Evolutionary conservation across 768 basidiomycete species (phyloP).

Genomic region (Panaeolus papilionaceus): DNA sequence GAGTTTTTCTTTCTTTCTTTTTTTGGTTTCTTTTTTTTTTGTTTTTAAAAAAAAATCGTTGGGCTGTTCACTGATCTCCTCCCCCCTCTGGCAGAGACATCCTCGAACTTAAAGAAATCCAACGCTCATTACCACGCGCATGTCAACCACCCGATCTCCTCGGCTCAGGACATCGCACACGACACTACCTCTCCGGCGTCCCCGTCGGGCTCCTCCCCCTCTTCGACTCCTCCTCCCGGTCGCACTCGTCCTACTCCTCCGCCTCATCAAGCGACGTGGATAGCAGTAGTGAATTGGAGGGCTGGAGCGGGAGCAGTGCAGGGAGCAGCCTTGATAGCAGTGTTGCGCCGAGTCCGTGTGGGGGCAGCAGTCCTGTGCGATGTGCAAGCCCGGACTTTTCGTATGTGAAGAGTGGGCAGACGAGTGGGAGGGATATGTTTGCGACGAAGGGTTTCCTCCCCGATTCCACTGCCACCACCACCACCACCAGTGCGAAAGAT

Average conservation of each 20-base stretch:
- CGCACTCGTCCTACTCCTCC: background rate
- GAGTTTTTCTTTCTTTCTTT: constrained; percentile 40
- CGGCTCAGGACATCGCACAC: constrained; percentile 41
- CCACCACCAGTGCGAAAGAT: background rate
- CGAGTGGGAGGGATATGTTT: background rate
- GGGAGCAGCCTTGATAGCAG: background rate
- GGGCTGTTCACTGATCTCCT: background rate
- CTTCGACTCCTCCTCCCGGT: constrained; percentile 26
- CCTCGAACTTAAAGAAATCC: constrained; percentile 74
- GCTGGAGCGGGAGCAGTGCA: background rate
- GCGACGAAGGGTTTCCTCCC: background rate
- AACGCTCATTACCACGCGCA: constrained; percentile 65
- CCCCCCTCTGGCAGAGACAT: constrained; percentile 50
- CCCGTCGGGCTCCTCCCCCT: constrained; percentile 72
- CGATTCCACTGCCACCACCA: too few relatives aligned
- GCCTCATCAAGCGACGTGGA: background rate
- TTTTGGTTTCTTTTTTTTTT: constrained; percentile 13
- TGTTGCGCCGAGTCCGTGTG: constrained; percentile 4
- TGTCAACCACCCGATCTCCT: constrained; percentile 53
- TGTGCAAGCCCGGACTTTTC: background rate
- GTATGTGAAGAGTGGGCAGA: background rate
- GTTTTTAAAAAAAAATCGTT: too few relatives aligned
- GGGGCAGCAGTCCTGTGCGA: background rate
- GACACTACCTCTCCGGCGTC: constrained; percentile 55
- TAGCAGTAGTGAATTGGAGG: background rate